Base-by-base conservation (phyloP, 2,329 filamentous ascomycete species). In the Xylaria sp. region DNA sequence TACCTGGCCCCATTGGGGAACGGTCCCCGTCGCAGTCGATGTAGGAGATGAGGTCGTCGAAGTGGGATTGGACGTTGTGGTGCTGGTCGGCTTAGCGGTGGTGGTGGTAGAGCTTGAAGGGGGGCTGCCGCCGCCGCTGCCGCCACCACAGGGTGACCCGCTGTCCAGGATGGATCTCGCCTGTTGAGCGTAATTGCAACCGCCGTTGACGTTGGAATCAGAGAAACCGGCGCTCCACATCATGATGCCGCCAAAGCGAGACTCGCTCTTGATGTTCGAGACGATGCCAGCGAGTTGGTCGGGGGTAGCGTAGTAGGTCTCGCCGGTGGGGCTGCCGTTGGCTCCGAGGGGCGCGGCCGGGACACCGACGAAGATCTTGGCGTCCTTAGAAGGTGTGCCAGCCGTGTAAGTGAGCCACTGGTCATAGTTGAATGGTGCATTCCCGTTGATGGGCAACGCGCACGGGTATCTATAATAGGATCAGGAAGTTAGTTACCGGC, bases 141-240 rank as follows among this genome's bases (percentile, higher is more conserved):
- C 11, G 34, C 62, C 58, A 21, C 32, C 58, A 27, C 78, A 80
- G 53, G 78, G 72, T 1, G 71, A 67, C 11, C 79, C 79, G 47
- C 70, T 77, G 9, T 67, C 68, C 55, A 82, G 70, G 61, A 83
- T 82, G 14, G 68, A 71, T 65, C 79, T 76, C 4, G 75, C 79
- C 68, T 81, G 66, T 70, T 83, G 81, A 8, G 80, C 80, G 66
- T 81, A 83, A 32, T 73, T 83, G 73, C 81, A 82, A 7, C 79
- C 79, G 65, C 79, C 76, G 65, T 73, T 65, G 39, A 75, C 72
- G 42, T 75, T 75, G 32, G 69, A 61, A 71, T 83, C 81, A 0
- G 80, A 82, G 68, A 80, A 82, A 1, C 79, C 80, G 2, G 81
- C 81, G 21, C 75, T 76, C 81, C 81, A 83, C 78, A 82, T 79